Base-by-base conservation (phyloP, 169 alveolate genomes). In the Besnoitia besnoiti region DNA sequence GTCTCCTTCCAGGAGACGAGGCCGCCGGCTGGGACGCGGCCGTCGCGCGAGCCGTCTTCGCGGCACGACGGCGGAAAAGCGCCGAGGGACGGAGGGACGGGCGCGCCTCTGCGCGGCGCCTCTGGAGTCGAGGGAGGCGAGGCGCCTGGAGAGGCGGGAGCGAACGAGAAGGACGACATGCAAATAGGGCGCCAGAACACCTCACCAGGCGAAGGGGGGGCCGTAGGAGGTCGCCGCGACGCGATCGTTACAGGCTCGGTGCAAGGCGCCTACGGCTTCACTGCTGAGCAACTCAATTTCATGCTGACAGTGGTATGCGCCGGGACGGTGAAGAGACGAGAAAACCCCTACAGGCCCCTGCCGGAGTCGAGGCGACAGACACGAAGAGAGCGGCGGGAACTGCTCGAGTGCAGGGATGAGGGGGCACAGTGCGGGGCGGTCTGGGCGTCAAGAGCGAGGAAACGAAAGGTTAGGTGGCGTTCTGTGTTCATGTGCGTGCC, bases 1-100 rank as follows among this genome's bases (percentile, higher is more conserved):
- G 94, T 92, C 40, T 77, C 90, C 39, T 82, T 91, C 55, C 51
- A 77, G 14, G 85, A 59, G 0, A 85, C 85, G 40, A 73, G 85
- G 10, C 47, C 67, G 37, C 30, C 40, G 42, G 49, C 59, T 16
- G 49, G 47, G 19, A 37, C 82, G 19, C 51, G 80, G 35, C 39
- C 44, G 35, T 37, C 73, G 42, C 61, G 44, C 21, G 33, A 42
- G 0, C 24, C 49, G 0, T 1, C 27, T 21, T 19, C 33, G 33
- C 12, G 27, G 24, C 33, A 55, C 67, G 67, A 55, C 5, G 33
- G 67, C 7, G 67, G 67, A 55, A 3, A 16, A 5, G 67, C 67
- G 1, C 67, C 67, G 1, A n/a, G 67, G 24, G 24, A 55, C n/a
- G 12, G 33, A 16, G 67, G 67, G 67, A 8, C 24, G 30, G n/a